Percentiles rank a stretch among this genome's conserved stretches.
phyloP scores from a whole-genome alignment of 2,329 filamentous ascomycete species.

The Fusarium sacchari region DNA sequence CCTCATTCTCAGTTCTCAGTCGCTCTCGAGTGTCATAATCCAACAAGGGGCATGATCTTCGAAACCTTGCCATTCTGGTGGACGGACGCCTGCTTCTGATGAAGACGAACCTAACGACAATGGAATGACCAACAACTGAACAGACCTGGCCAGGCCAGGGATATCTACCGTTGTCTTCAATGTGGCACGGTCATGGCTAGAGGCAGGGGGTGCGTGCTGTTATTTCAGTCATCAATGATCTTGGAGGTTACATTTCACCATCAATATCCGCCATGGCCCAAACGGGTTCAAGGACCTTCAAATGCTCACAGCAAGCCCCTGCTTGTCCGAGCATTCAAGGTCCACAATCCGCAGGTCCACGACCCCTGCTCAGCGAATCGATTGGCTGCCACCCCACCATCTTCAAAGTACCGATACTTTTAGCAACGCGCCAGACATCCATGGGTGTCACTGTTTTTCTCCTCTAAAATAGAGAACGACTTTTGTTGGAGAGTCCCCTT shows the following conservation, averaged over 20 bases:
- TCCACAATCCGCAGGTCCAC: constrained; percentile 42
- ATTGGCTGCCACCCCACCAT: constrained; percentile 36
- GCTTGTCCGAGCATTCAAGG: constrained; percentile 36
- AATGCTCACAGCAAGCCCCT: constrained; percentile 39
- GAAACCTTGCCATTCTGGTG: constrained; percentile 37
- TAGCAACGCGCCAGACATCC: constrained; percentile 3
- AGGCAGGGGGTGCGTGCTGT: constrained; percentile 18
- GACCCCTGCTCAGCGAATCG: constrained; percentile 39
- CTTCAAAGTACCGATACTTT: constrained; percentile 41
- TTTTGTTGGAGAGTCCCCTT: constrained; percentile 12
- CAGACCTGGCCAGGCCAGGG: background rate
- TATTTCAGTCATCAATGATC: constrained; percentile 31
- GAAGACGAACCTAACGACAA: constrained; percentile 13
- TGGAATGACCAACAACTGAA: constrained; percentile 10
- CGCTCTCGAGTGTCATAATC: constrained; percentile 17
- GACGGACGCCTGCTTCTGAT: constrained; percentile 17
- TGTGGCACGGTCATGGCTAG: constrained; percentile 20
- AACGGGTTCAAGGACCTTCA: constrained; percentile 40
- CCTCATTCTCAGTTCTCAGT: constrained; percentile 20
- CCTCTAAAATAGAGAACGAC: constrained; percentile 14
- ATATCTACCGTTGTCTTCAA: constrained; percentile 39
- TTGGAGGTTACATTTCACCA: constrained; percentile 32
- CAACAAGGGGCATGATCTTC: constrained; percentile 40
- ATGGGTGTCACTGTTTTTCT: background rate
- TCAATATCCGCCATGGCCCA: constrained; percentile 34